phyloP scores from a whole-genome alignment of 108 stramenopile genomes.

The Cylindrotheca fusiformis region DNA sequence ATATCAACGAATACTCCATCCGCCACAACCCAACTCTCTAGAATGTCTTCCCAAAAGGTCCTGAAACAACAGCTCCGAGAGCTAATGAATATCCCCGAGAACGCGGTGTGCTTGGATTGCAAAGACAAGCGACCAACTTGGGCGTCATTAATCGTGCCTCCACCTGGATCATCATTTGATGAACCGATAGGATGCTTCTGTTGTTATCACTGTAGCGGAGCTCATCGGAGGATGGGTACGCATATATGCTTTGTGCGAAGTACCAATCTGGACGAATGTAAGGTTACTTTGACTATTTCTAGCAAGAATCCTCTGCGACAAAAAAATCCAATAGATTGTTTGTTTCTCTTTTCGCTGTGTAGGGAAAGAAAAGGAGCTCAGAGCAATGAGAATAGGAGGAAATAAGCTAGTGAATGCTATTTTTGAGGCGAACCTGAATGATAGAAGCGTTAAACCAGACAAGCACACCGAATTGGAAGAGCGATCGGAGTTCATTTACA shows the following conservation, averaged over 20 bases:
- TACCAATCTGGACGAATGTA: slow-evolving; percentile 71
- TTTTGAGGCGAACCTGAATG: slow-evolving; percentile 45
- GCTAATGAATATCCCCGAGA: slow-evolving; percentile 61
- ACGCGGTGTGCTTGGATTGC: slow-evolving; percentile 78
- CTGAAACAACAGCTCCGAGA: slow-evolving; percentile 43
- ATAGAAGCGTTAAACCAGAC: slow-evolving; percentile 15
- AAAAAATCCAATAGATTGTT: background rate
- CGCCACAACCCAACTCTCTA: too few species aligned
- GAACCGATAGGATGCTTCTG: slow-evolving; percentile 57
- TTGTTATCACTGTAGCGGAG: slow-evolving; percentile 93
- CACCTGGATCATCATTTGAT: slow-evolving; percentile 40
- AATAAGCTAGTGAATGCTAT: slow-evolving; percentile 55
- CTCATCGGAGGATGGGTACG: slow-evolving; percentile 89
- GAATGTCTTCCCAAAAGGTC: slow-evolving; percentile 23
- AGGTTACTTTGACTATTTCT: too few species aligned
- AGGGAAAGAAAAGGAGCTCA: slow-evolving; percentile 69
- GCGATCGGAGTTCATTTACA: slow-evolving; percentile 20
- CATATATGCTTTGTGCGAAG: slow-evolving; percentile 92
- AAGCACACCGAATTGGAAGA: slow-evolving; percentile 20
- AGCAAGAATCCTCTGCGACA: background rate
- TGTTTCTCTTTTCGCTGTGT: background rate
- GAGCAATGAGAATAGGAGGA: slow-evolving; percentile 68
- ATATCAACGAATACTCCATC: too few species aligned
- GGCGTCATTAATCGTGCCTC: slow-evolving; percentile 77
- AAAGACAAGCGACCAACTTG: slow-evolving; percentile 85